Evolutionary conservation across 2,329 filamentous ascomycete genomes (phyloP), one percentile per base, ranked within the genome.

Genomic region (Sclerotinia spermophila): DNA sequence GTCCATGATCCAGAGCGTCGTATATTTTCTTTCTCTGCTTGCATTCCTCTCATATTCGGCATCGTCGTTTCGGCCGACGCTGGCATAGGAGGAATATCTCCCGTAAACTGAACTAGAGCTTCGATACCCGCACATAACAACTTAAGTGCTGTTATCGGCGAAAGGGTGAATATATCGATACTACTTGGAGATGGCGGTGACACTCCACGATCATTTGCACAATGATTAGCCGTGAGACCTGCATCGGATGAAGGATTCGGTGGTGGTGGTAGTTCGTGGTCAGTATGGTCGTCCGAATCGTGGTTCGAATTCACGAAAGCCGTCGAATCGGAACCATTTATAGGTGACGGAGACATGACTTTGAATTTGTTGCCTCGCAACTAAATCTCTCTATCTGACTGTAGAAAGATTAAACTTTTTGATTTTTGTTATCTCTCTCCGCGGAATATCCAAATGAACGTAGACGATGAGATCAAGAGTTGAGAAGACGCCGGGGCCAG

Each of bases 101-200:
- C 67, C 42, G 70, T 68, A 27, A 69, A 61, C 38, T 60, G 65
- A 27, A 93, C 90, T 67, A 96, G 84, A 5, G 88, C 85, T 76
- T 94, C 91, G 72, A 94, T 83, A 71, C 88, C 88, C 53, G 88
- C 85, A 75, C 90, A 90, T n/a, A 98, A 86, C 73, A 97, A 83
- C 77, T 90, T 92, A 77, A 98, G 86, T 7, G 94, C 94, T 2
- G 89, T 89, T 67, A 90, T 84, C 5, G 93, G 89, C 1, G 89
- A 83, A 72, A 97, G 85, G 67, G 87, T 87, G 81, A 92, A 92
- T 73, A 97, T 86, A 79, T 94, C 90, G 80, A 92, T 85, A 71
- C 74, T 81, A 78, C 74, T 82, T 73, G 73, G 79, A 73, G 71
- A 78, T 71, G 77, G 76, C 75, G 73, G 79, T 74, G 61, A 75